Base-by-base conservation (phyloP, 192 early-diverging fungal genomes). In the Gaertneriomyces semiglobifer region DNA sequence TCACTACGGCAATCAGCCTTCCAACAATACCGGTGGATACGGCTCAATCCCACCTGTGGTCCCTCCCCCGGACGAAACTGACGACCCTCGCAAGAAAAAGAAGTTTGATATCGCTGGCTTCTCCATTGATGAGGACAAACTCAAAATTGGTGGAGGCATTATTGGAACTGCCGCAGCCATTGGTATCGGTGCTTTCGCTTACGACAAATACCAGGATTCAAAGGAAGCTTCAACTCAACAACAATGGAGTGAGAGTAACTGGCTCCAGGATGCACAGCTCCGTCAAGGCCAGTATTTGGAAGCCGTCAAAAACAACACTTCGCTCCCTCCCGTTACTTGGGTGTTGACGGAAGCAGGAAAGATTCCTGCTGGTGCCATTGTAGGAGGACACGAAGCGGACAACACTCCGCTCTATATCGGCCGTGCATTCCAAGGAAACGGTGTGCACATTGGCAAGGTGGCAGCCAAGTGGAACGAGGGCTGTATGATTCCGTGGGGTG, bases 351-450 rank as follows among this genome's bases (percentile, higher is more conserved):
- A 66, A 20, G 62, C 58, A 33, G 55, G 58, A 41, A 45, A 58
- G 18, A 66, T 75, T 12, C 79, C 79, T 11, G 60, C 59, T 43
- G 66, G 77, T 38, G 79, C 87, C 41, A 85, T 89, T 60, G 77
- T 77, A 38, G 79, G 80, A 38, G 87, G 87, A 4, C 74, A 80
- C 16, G 87, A 88, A 58, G 65, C 60, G 7, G 81, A 86, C 66
- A 82, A 81, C 19, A 77, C 70, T 44, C 85, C 85, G 7, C 73
- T 89, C 63, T 89, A 86, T 74, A 77, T 84, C 44, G 83, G 73
- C 16, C 82, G 78, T 14, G 76, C 79, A 3, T 74, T 69, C 54
- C 77, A 84, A 76, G 44, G 68, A 43, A 62, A 70, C 14, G 75
- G 70, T 19, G 64, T 74, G 44, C 79, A 80, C 61, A 58, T 80